Evolutionary conservation across 495 filamentous ascomycete genomes (phyloP), one percentile per base, ranked within the genome.

Genomic region (Podospora comata): DNA sequence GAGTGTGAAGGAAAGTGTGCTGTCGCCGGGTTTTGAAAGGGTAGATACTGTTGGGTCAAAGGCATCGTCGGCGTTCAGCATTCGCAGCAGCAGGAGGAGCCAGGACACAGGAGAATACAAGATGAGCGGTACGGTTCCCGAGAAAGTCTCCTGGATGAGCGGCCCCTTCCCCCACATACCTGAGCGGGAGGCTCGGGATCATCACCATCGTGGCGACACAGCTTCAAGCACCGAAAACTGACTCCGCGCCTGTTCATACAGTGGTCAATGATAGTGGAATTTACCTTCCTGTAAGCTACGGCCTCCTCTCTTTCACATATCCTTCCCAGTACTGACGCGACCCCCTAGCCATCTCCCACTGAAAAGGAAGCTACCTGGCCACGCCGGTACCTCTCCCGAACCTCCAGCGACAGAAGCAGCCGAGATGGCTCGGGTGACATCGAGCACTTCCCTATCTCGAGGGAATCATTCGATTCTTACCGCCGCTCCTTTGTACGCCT

Each of bases 401-500:
- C 89, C 1, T 91, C 91, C 7, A 91, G 79, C 70, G 79, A 89
- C 74, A 91, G 89, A 67, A 85, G 86, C 30, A 84, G 89, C 65
- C 81, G 15, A 93, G 13, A 6, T 54, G 32, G 18, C 34, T 13
- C 19, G 65, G 84, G 89, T 73, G 91, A 94, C 67, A 92, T 93
- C 74, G 95, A 98, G 73, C 94, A 92, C 26, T 99, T 99, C 79
- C 92, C 90, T 64, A 99, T 99, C 79, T 97, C 95, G 34, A 89
- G 95, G 71, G 95, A 99, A 80, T 97, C 93, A 9, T 99, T 98
- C 78, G 95, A 99, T 77, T 97, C 94, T 30, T 99, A 99, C 77
- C 87, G 95, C 63, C 89, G 95, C 69, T 97, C 95, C 67, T 99
- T 99, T 82, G 94, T 96, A 85, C 65, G 90, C 83, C 23, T 26